These are phyloP conservation scores for Aciculosporium take DNA, from an alignment of 2,329 filamentous ascomycete genomes.

Conservation along the genomic window DNA sequence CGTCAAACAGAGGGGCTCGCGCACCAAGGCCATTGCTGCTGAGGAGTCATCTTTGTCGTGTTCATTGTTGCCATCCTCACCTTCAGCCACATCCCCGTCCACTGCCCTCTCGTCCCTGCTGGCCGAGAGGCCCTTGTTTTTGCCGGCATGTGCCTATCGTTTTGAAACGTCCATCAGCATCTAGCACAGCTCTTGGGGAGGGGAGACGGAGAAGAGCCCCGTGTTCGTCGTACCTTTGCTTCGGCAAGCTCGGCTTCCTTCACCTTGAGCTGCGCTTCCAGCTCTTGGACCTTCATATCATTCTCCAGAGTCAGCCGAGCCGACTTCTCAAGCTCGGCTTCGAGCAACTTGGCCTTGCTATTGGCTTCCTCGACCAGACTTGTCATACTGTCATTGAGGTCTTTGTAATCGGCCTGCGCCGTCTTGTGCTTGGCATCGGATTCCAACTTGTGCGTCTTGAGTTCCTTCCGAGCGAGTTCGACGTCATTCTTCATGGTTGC, in stretches of 20 bases:
- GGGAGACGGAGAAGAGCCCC: no score
- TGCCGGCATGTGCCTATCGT: constrained; percentile 33
- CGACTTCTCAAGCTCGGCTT: constrained; percentile 34
- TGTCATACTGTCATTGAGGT: constrained; percentile 49
- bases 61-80: constrained; percentile 45
- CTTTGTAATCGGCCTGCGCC: constrained; percentile 44
- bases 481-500: constrained; percentile 26
- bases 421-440: constrained; percentile 38
- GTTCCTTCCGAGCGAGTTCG: constrained; percentile 34
- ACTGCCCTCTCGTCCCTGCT: constrained; percentile 28
- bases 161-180: neutral
- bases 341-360: constrained; percentile 35
- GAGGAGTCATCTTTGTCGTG: constrained; percentile 37
- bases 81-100: constrained; percentile 31
- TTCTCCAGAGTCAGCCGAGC: constrained; percentile 32
- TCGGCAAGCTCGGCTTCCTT: constrained; percentile 51
- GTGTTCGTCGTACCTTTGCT: constrained; percentile 31
- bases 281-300: constrained; percentile 32
- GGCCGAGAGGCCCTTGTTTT: constrained; percentile 36
- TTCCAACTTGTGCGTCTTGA: constrained; percentile 37
- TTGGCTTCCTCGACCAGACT: constrained; percentile 45
- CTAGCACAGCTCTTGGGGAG: neutral
- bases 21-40: constrained; percentile 52
- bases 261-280: constrained; percentile 43
- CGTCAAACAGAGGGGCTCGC: constrained; percentile 35